phyloP scores from a whole-genome alignment of 129 eudicot species.

The Helichrysum umbraculigerum region DNA sequence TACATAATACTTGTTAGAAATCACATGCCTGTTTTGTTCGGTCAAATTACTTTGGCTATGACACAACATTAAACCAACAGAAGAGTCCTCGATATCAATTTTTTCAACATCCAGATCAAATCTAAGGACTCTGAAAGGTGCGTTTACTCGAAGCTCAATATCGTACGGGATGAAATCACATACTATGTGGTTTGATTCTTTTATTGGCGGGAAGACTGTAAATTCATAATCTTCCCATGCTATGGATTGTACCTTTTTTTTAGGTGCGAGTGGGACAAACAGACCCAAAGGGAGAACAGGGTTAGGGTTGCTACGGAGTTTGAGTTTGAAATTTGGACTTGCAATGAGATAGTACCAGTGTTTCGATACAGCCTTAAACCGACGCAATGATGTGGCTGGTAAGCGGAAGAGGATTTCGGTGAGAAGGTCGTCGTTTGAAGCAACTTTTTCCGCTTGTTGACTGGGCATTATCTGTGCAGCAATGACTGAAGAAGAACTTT shows the following conservation, averaged over 20 bases:
- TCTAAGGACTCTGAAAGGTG: slow-evolving; percentile 23
- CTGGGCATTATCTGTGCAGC: background rate
- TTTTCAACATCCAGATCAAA: slow-evolving; percentile 8
- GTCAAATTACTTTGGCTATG: background rate
- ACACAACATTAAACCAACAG: slow-evolving; percentile 45
- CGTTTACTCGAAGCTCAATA: background rate
- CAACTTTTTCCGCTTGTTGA: background rate
- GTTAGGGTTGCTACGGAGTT: too few relatives aligned
- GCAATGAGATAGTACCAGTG: too few relatives aligned
- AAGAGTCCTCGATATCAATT: slow-evolving; percentile 36
- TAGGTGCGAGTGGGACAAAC: slow-evolving; percentile 7
- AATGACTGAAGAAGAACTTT: background rate
- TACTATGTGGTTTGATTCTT: background rate
- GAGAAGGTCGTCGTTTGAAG: slow-evolving; percentile 37
- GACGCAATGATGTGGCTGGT: slow-evolving; percentile 37
- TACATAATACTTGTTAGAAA: slow-evolving; percentile 8
- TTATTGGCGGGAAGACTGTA: background rate
- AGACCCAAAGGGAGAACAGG: slow-evolving; percentile 25
- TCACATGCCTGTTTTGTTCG: background rate
- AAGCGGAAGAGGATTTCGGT: slow-evolving; percentile 35
- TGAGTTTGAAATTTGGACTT: too few relatives aligned
- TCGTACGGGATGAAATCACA: slow-evolving; percentile 34
- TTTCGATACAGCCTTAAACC: too few relatives aligned
- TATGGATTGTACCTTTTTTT: too few relatives aligned
- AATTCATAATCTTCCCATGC: too few relatives aligned